Base-by-base conservation (phyloP, 2,329 filamentous ascomycete genomes). In the Parascedosporium putredinis region DNA sequence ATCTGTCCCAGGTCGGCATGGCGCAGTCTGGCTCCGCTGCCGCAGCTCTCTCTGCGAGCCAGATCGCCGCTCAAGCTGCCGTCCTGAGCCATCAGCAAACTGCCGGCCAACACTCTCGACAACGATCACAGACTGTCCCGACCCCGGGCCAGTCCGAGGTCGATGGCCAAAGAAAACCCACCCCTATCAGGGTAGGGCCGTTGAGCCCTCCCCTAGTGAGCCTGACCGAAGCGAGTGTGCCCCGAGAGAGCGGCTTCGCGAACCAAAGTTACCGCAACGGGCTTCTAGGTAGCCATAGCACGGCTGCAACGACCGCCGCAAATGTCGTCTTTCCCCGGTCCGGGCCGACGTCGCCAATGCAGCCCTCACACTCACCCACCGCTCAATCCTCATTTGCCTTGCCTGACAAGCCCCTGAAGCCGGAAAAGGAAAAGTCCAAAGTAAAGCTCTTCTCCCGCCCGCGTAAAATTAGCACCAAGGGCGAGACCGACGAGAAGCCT, bases 401-500 rank as follows among this genome's bases (percentile, higher is more conserved):
- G 42, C 66, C 72, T 2, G 81, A 85, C 56, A 83, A 85, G 62
- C 74, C 75, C 20, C 59, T 63, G 27, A 78, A 79, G 57, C 71
- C 77, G 24, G 83, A 87, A 58, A 86, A 87, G 53, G 83, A 87
- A 58, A 86, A 87, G 53, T 81, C 81, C 53, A 89, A 88, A 66
- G 84, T 87, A 62, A 91, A 91, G 69, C 72, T 91, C 24, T 90
- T 90, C 61, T 87, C 83, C 5, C 78, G 86, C 47, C 85, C 85
- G 1, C 84, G 84, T 59, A 88, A 84, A 66, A 86, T 88, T 57
- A 76, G 78, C 47, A 79, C 81, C 51, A 88, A 85, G 61, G 76
- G 79, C 31, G 83, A 88, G 8, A 56, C 72, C 5, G 83, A 80
- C 58, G 74, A 83, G 16, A 83, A 84, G 55, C 76, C 82, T 2